Base-by-base conservation (phyloP, 2,329 filamentous ascomycete species). In the Orbilia blumenaviensis region DNA sequence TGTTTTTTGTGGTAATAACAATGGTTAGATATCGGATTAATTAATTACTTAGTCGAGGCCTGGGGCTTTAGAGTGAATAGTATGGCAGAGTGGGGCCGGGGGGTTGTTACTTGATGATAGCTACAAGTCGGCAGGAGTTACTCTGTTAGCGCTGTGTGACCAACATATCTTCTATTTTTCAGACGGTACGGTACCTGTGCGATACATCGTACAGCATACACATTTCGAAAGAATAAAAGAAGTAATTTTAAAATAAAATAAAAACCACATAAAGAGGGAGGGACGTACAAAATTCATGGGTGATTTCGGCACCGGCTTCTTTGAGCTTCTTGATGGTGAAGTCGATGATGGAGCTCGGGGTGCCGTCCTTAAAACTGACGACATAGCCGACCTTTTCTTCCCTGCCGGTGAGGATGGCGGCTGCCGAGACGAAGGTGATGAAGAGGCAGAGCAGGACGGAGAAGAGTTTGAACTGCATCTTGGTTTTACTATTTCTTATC, bases 401-500 rank as follows among this genome's bases (percentile, higher is more conserved):
- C 23, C 27, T 41, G 44, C 67, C 46, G 38, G 23, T 58, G 60
- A 34, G 16, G 29, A 64, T 32, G 46, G 71, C 56, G 38, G 36
- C 29, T 29, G 46, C 71, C 23, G 64, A 41, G 29, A 36, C 50
- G 12, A 74, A 41, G 52, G 61, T 23, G 58, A 76, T 25, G 50
- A 64, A 54, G 60, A 76, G 48, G 46, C 58, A 34, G 38, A 69
- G 14, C 36, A 76, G 41, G 56, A 66, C 4, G 29, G 63, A 64
- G 72, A 69, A 12, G 48, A 76, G 18, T 34, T 62, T 76, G 72
- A 76, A 25, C 72, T 76, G 63, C 72, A 76, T 76, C 14, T 64
- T 66, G 50, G 29, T 5, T 34, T 34, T 34, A 34, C 29, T 34
- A 10, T 5, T 34, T n/a, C n/a, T n/a, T n/a, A n/a, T n/a, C n/a